Conservation (phyloP, 192 early-diverging fungal species). For the Coemansia sp. region DNA sequence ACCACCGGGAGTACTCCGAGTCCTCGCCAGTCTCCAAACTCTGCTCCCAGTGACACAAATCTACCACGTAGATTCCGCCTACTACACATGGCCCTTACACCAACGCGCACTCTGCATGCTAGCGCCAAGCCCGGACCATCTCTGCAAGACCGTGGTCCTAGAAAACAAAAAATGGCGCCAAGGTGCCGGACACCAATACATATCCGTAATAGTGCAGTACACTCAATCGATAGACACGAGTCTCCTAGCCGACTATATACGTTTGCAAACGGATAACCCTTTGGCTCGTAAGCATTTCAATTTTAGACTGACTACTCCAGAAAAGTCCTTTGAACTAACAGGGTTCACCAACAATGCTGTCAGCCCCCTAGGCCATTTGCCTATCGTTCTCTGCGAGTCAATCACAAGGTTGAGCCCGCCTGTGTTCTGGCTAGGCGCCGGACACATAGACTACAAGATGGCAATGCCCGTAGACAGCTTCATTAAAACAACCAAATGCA, state of each 20-base stretch:
- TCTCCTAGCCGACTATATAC: conserved; percentile 67
- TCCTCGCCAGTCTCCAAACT: not conserved
- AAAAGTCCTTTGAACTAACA: conserved; percentile 67
- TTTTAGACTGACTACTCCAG: conserved; percentile 69
- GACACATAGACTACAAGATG: conserved; percentile 87
- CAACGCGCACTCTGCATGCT: conserved; percentile 67
- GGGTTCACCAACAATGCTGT: conserved; percentile 76
- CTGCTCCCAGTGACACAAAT: conserved; percentile 55
- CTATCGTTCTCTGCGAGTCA: conserved; percentile 68
- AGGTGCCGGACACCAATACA: conserved; percentile 47
- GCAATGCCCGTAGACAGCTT: conserved; percentile 67
- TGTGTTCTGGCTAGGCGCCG: conserved; percentile 78
- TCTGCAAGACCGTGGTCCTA: conserved; percentile 89
- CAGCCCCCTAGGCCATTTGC: conserved; percentile 68
- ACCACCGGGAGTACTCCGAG: not conserved
- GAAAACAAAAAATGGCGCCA: conserved; percentile 83
- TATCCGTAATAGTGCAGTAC: conserved; percentile 73
- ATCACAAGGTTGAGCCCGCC: conserved; percentile 66
- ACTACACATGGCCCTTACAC: conserved; percentile 79
- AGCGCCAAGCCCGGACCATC: conserved; percentile 74
- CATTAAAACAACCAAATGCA: conserved; percentile 41
- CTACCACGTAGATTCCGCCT: conserved; percentile 73
- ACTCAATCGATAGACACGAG: conserved; percentile 62
- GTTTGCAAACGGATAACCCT: conserved; percentile 43
- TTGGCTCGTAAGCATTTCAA: conserved; percentile 79